Evolutionary conservation across 164 flowering plant species (phyloP).

Genomic region (Nymphaea colorata): DNA sequence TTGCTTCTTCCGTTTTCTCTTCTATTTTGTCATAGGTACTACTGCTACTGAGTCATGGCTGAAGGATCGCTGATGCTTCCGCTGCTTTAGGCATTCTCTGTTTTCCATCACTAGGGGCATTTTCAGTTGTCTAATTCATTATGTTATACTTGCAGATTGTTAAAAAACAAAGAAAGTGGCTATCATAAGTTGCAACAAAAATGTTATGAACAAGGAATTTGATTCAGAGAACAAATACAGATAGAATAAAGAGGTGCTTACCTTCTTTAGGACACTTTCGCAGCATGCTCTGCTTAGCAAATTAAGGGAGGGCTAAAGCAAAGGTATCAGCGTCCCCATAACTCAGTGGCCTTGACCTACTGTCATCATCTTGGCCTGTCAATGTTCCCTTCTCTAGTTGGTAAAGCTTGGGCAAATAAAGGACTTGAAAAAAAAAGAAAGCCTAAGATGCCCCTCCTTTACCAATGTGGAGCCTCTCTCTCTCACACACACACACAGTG

Average conservation of each 20-base stretch:
- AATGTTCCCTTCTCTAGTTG: neutral
- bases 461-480: neutral
- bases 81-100: no score
- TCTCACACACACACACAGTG: neutral
- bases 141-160: no score
- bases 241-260: conserved; percentile 8
- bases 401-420: conserved; percentile 1
- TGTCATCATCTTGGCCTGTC: conserved; percentile 95
- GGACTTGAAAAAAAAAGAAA: neutral
- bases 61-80: no score
- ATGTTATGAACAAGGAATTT: conserved; percentile 1
- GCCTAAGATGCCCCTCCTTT: neutral
- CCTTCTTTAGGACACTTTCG: conserved; percentile 99
- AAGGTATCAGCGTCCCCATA: conserved; percentile 96
- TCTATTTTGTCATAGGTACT: no score
- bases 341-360: conserved; percentile 95
- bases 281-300: conserved; percentile 92
- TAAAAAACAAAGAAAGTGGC: neutral
- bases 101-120: no score
- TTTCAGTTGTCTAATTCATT: no score
- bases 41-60: no score
- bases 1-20: no score
- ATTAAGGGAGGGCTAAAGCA: conserved; percentile 73
- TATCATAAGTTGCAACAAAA: conserved; percentile 3
- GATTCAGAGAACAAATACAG: neutral